These are phyloP conservation scores for Petasospora fabianii DNA, from an alignment of 1,139 yeast genomes.

Conservation along the genomic window DNA sequence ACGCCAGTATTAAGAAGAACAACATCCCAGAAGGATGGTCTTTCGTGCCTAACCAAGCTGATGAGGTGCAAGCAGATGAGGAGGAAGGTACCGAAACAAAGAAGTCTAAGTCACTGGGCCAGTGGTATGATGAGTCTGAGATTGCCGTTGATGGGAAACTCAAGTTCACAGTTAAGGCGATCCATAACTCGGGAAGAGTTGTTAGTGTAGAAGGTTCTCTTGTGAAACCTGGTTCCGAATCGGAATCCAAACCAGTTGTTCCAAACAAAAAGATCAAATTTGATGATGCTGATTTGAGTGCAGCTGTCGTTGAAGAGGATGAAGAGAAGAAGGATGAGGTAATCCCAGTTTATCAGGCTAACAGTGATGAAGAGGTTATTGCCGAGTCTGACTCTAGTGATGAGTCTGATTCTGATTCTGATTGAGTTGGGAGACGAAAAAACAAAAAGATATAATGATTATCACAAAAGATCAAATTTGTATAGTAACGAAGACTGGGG, in stretches of 20 bases:
- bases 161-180: conserved; percentile 64
- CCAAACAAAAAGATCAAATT: conserved; percentile 38
- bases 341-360: conserved; percentile 16
- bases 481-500: not conserved
- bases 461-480: not conserved
- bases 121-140: conserved; percentile 80
- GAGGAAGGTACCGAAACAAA: conserved; percentile 27
- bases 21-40: conserved; percentile 82
- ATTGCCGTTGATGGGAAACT: conserved; percentile 77
- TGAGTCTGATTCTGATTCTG: conserved; percentile 27
- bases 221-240: conserved; percentile 33
- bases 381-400: conserved; percentile 30
- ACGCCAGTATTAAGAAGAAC: conserved; percentile 84
- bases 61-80: conserved; percentile 26
- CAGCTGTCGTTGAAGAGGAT: conserved; percentile 14
- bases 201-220: conserved; percentile 85
- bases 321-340: conserved; percentile 13
- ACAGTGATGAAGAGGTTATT: conserved; percentile 28
- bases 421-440: conserved; percentile 12
- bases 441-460: too few species aligned
- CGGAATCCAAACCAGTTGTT: conserved; percentile 36
- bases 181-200: conserved; percentile 77
- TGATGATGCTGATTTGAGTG: conserved; percentile 30
- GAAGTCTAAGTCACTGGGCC: conserved; percentile 63
- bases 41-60: conserved; percentile 67